Base-by-base conservation (phyloP, 805 yeast species). In the Komagataella ulmi region DNA sequence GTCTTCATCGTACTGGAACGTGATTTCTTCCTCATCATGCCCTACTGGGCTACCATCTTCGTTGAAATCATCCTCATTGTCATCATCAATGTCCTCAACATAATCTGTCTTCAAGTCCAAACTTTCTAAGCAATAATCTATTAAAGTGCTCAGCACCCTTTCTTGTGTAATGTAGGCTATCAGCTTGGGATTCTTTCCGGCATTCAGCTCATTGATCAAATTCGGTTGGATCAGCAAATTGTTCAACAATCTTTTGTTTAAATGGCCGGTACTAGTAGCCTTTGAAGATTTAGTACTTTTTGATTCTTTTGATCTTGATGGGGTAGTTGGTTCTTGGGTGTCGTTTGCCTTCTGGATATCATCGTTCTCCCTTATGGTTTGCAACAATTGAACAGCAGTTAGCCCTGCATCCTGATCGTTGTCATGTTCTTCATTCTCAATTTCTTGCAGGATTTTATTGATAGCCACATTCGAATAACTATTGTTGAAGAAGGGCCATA, bases 401-500 rank as follows among this genome's bases (percentile, higher is more conserved):
- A 49, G 48, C 24, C 51, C 30, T 17, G 53, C 47, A 36, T 46
- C 17, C 14, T 49, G 44, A 24, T 50, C 19, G 43, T 45, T 14
- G 7, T 47, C 51, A 40, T 58, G 68, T 47, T 61, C 64, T 49
- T 66, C 70, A 24, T 61, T 55, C 43, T 68, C 72, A 14, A 68
- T 68, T 54, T 68, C 70, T n/a, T 62, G 61, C 45, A 68, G 56
- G 18, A 68, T 65, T 56, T 59, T 62, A 54, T 67, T 65, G 44
- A 68, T 68, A 18, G 63, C 59, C 19, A 68, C 71, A 58, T 66
- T 67, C 23, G 70, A 65, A 36, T 66, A 64, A 6, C 70, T 62
- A 21, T 62, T 56, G 54, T 67, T 66, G 59, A 67, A 67, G 54
- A 67, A 67, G 6, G 72, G 71, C 72, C 72, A 67, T 51, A 67